A percentile compares a stretch with the other conserved stretches of the same genome.
phyloP scores from a whole-genome alignment of 2,329 filamentous ascomycete genomes.

The Didymella keratinophila region DNA sequence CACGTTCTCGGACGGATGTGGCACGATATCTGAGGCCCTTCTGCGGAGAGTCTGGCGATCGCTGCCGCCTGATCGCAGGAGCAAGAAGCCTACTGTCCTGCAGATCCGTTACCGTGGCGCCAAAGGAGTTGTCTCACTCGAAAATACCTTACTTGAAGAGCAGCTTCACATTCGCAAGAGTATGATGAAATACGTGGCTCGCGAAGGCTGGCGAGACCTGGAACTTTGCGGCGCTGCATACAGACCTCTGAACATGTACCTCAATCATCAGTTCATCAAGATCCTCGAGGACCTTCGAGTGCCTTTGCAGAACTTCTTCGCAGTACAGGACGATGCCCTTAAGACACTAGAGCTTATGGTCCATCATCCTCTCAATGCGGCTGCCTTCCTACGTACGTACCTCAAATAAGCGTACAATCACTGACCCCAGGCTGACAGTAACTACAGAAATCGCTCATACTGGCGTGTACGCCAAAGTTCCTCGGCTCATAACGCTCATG shows the following conservation, averaged over 20 bases:
- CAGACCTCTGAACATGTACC: slow-evolving; percentile 70
- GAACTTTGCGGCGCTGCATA: slow-evolving; percentile 77
- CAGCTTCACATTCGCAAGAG: slow-evolving; percentile 71
- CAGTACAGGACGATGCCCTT: slow-evolving; percentile 70
- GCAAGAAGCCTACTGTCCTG: slow-evolving; percentile 54
- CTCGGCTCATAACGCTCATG: slow-evolving; percentile 68
- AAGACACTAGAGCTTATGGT: slow-evolving; percentile 67
- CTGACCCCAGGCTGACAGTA: neutral
- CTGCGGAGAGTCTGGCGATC: slow-evolving; percentile 66
- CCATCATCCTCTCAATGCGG: slow-evolving; percentile 66
- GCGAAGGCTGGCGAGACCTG: slow-evolving; percentile 59
- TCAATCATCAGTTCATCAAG: slow-evolving; percentile 85
- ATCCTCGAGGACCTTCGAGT: slow-evolving; percentile 82
- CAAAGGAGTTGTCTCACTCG: slow-evolving; percentile 70
- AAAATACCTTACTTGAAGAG: slow-evolving; percentile 65
- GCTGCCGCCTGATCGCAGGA: slow-evolving; percentile 57
- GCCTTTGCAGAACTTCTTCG: slow-evolving; percentile 64
- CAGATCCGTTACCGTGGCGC: slow-evolving; percentile 78
- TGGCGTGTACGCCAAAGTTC: slow-evolving; percentile 67
- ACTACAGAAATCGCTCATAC: slow-evolving; percentile 62
- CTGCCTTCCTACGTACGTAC: slow-evolving; percentile 63
- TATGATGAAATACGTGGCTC: slow-evolving; percentile 78
- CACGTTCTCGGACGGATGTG: slow-evolving; percentile 81
- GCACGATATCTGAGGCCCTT: slow-evolving; percentile 71
- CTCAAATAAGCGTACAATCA: no score